Base-by-base conservation (phyloP, 441 rosid genomes). In the Erysimum pusillum region DNA sequence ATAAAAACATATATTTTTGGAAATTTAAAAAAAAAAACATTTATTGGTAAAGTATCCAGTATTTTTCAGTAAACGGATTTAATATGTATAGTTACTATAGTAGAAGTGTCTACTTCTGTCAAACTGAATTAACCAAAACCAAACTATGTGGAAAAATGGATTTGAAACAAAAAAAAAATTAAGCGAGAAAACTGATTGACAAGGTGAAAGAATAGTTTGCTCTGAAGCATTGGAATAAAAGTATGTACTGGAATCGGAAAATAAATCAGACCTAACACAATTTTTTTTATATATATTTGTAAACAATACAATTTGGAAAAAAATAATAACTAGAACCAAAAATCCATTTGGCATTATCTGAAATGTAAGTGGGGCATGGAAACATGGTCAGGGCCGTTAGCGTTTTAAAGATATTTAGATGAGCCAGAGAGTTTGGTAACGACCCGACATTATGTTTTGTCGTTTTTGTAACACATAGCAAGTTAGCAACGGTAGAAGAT, bases 351-450 rank as follows among this genome's bases (percentile, higher is more conserved):
- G 73, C 76, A 58, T 17, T 48, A 71, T 65, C n/a, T 65, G 67
- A 6, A 48, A 63, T 64, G 54, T 56, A 5, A 46, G 76, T 71
- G 80, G 76, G 80, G 12, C 51, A 71, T 49, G 22, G 15, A 65
- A 62, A 58, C 5, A 41, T 17, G 45, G 49, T 13, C 39, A 63
- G 62, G 72, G 72, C 67, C 80, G 76, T 77, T 71, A 65, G 63
- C 61, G 67, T 25, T 36, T 52, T 36, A 54, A 65, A 54, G 38
- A 65, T 49, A 51, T 38, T 51, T 60, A 53, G 63, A 52, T 44
- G 60, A 60, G 81, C 66, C 82, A 79, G 68, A 54, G 74, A 36
- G 66, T 73, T 58, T 73, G 81, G 78, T 79, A 79, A 79, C 75
- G 82, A 79, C 75, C 75, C 71, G 78, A 79, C 71, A 79, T 31